Percentiles rank a stretch among this genome's conserved stretches.
phyloP scores from a whole-genome alignment of 2,329 filamentous ascomycete genomes.

The Aspergillaceae sp. region DNA sequence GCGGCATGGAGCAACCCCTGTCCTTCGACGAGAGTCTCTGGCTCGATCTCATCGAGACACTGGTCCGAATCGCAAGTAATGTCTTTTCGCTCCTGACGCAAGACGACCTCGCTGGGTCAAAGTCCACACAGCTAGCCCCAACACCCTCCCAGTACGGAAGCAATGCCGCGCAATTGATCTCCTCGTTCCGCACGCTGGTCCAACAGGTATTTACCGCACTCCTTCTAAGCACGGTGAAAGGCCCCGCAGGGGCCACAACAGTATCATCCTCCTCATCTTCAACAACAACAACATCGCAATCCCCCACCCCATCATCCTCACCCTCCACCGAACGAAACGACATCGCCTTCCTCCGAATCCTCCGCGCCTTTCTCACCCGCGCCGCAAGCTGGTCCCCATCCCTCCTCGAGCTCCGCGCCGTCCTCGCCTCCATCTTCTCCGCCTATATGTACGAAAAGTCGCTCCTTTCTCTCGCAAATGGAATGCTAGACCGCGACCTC shows the following conservation, averaged over 20 bases:
- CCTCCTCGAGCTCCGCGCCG: slow-evolving; percentile 73
- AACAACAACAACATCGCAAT: neutral
- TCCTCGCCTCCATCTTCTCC: slow-evolving; percentile 82
- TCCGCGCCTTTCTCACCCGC: slow-evolving; percentile 77
- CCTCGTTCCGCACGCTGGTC: slow-evolving; percentile 66
- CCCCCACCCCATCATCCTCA: neutral
- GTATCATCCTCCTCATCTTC: slow-evolving; percentile 3
- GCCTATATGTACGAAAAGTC: slow-evolving; percentile 94
- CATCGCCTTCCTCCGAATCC: slow-evolving; percentile 75
- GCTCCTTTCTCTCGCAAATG: slow-evolving; percentile 74
- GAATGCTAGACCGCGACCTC: slow-evolving; percentile 77
- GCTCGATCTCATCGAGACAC: slow-evolving; percentile 56
- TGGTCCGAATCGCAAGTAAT: slow-evolving; percentile 56
- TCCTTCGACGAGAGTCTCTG: slow-evolving; percentile 55
- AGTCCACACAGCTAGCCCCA: slow-evolving; percentile 6
- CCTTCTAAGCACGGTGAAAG: slow-evolving; percentile 61
- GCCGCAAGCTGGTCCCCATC: slow-evolving; percentile 76
- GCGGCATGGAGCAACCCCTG: slow-evolving; percentile 48
- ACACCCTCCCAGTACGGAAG: slow-evolving; percentile 9
- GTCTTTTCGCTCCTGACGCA: slow-evolving; percentile 49
- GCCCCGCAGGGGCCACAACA: slow-evolving; percentile 13
- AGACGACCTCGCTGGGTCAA: slow-evolving; percentile 3
- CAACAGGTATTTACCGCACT: slow-evolving; percentile 87
- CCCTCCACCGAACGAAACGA: slow-evolving; percentile 39
- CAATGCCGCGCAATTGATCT: slow-evolving; percentile 44